Percentiles rank a stretch among this genome's conserved stretches.
phyloP scores from a whole-genome alignment of 73 alveolate genomes.

The Paramecium sexaurelia region DNA sequence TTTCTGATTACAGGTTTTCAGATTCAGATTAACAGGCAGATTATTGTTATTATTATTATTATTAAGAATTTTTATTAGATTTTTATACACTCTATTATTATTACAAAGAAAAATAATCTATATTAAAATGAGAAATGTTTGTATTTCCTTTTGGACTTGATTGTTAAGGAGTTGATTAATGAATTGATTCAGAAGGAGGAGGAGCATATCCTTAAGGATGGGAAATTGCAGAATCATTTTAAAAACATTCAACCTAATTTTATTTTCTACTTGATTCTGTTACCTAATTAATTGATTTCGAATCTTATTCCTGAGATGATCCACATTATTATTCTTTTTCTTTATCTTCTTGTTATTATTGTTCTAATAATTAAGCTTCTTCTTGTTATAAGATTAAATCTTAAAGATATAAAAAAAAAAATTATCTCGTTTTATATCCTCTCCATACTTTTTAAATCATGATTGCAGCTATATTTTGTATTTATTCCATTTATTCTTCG shows the following conservation, averaged over 20 bases:
- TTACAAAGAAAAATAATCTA: not conserved
- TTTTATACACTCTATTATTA: not conserved
- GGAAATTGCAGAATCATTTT: not conserved
- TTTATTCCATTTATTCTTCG: not conserved
- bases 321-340: not conserved
- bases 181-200: constrained; percentile 18
- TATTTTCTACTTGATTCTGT: not conserved
- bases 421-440: constrained; percentile 62
- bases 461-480: constrained; percentile 48
- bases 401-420: not conserved
- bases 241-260: not conserved
- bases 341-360: not conserved
- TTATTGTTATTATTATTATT: not conserved
- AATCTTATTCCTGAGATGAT: not conserved
- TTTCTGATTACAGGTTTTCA: not conserved
- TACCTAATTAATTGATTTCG: not conserved
- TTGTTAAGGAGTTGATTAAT: not conserved
- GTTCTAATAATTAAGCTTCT: constrained; percentile 23
- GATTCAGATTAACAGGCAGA: not conserved
- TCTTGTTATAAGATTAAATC: constrained; percentile 4
- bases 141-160: not conserved
- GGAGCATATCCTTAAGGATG: not conserved
- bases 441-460: constrained; percentile 63
- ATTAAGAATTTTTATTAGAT: not conserved
- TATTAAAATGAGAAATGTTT: not conserved